Evolutionary conservation across 176 grass and related monocot genomes (phyloP).

Genomic region (Cenchrus fungigraminus): DNA sequence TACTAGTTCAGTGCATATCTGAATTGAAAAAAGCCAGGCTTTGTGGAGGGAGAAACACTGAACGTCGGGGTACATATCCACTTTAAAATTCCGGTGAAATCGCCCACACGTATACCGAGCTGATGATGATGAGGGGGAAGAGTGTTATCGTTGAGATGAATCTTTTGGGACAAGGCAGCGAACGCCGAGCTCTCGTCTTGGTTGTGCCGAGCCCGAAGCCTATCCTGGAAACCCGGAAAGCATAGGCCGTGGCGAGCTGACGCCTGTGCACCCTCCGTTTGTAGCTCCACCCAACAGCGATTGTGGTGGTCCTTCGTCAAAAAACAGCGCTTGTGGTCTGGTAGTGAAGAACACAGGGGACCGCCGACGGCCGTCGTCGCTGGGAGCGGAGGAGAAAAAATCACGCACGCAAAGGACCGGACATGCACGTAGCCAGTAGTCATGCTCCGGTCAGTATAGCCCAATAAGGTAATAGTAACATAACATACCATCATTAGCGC

Average conservation of each 20-base stretch:
- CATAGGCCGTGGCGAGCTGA: neutral
- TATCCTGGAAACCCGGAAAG: neutral
- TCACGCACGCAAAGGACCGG: neutral
- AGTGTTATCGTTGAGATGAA: neutral
- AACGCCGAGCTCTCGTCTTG: neutral
- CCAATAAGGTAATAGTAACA: no score
- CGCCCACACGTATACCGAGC: neutral
- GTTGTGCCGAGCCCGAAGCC: neutral
- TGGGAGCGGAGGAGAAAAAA: neutral
- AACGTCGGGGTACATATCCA: no score
- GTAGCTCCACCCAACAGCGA: neutral
- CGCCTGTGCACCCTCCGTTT: neutral
- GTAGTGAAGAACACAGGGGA: neutral
- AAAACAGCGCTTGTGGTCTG: neutral
- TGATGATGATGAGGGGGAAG: neutral
- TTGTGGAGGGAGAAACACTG: neutral
- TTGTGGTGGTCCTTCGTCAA: no score
- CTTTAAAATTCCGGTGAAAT: neutral
- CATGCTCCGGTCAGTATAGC: no score
- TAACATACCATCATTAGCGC: no score
- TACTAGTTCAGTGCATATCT: neutral
- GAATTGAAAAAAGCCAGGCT: neutral
- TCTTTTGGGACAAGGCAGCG: neutral
- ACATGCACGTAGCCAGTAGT: neutral
- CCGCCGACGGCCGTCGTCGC: neutral